Conservation (phyloP, 352 stramenopile species). For the Globisporangium ultimum region DNA sequence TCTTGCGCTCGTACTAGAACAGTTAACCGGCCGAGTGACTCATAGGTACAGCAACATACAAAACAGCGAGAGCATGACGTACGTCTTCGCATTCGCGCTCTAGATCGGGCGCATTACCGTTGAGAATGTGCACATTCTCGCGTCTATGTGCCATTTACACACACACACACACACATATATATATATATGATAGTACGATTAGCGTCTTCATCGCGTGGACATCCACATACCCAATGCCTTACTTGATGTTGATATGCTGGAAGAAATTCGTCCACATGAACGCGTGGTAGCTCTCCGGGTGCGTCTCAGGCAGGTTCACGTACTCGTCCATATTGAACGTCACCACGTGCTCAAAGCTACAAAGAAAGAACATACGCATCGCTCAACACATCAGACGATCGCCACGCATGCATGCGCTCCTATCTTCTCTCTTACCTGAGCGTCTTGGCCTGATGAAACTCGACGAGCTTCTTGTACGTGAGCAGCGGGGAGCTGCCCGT, state of each 20-base stretch:
- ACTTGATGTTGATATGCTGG: constrained; percentile 87
- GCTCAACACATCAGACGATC: no score
- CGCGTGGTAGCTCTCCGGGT: constrained; percentile 86
- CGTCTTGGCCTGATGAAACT: constrained; percentile 42
- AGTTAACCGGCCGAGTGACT: neutral
- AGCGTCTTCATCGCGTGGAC: neutral
- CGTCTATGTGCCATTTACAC: constrained; percentile 22
- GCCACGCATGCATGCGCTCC: no score
- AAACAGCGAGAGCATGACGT: neutral
- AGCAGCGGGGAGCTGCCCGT: constrained; percentile 84
- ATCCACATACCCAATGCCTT: neutral
- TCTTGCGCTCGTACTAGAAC: constrained; percentile 76
- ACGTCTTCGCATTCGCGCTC: constrained; percentile 68
- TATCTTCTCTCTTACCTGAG: constrained; percentile 23
- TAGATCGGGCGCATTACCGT: constrained; percentile 81
- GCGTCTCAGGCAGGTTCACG: constrained; percentile 64
- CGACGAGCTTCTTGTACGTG: constrained; percentile 80
- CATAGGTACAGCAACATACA: neutral
- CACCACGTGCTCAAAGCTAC: constrained; percentile 82
- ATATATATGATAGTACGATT: no score
- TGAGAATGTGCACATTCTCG: constrained; percentile 86
- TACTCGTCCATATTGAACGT: constrained; percentile 94
- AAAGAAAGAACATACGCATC: neutral
- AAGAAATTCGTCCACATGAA: constrained; percentile 92
- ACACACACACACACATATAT: neutral